A percentile compares a stretch with the other conserved stretches of the same genome.
Conservation (phyloP, 2,329 filamentous ascomycete genomes). For the Penicillium frequentans region DNA sequence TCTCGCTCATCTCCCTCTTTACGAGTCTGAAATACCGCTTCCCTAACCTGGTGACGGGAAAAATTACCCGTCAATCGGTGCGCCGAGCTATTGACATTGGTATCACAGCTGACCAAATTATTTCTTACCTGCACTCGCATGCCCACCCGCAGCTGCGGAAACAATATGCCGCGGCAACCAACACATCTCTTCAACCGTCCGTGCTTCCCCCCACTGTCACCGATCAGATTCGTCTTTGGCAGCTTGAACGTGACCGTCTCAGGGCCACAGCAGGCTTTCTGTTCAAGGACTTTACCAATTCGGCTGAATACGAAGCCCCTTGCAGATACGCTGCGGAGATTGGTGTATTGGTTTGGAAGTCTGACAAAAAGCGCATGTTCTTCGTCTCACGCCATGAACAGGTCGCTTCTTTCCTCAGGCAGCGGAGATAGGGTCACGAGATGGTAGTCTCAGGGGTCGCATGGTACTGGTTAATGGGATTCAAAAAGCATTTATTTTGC, state of each 20-base stretch:
- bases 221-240: constrained; percentile 96
- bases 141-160: constrained; percentile 93
- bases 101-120: constrained; percentile 94
- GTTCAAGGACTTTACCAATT: constrained; percentile 81
- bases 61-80: constrained; percentile 84
- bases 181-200: constrained; percentile 49
- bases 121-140: constrained; percentile 86
- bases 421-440: constrained; percentile 44
- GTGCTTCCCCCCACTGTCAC: constrained; percentile 92
- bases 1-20: constrained; percentile 90
- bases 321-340: constrained; percentile 77
- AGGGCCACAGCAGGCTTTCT: constrained; percentile 79
- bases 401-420: constrained; percentile 75
- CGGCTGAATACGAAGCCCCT: constrained; percentile 59
- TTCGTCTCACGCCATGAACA: constrained; percentile 92
- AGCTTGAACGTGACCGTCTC: constrained; percentile 95
- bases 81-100: constrained; percentile 83
- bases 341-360: constrained; percentile 86
- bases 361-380: constrained; percentile 76
- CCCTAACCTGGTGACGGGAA: constrained; percentile 89
- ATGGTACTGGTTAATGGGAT: constrained; percentile 2
- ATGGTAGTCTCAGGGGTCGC: neutral
- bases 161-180: constrained; percentile 46
- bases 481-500: neutral
- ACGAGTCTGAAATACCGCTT: constrained; percentile 85